These are phyloP conservation scores for Fusarium falciforme DNA, from an alignment of 2,329 filamentous ascomycete genomes.

Conservation along the genomic window DNA sequence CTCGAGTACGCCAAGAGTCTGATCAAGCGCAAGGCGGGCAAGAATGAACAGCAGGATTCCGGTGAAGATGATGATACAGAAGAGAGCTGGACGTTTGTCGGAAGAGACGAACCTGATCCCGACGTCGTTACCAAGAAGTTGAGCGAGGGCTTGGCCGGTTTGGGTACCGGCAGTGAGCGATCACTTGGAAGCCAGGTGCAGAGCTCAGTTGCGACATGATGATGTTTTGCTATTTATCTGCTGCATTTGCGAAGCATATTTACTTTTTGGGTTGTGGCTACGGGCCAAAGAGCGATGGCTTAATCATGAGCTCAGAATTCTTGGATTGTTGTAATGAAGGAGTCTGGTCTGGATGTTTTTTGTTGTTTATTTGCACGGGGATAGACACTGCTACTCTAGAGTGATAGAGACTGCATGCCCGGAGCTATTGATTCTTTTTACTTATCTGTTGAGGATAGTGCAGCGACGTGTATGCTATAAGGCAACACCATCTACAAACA, in stretches of 20 bases:
- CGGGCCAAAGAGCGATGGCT: neutral
- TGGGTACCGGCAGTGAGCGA: constrained; percentile 34
- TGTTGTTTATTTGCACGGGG: neutral
- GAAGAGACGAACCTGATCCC: constrained; percentile 62
- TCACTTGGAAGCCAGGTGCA: constrained; percentile 40
- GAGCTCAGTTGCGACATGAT: constrained; percentile 21
- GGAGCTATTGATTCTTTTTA: neutral
- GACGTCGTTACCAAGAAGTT: constrained; percentile 56
- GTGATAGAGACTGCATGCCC: constrained; percentile 35
- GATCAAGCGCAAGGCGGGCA: constrained; percentile 73
- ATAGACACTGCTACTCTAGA: constrained; percentile 40
- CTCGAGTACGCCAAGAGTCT: constrained; percentile 91
- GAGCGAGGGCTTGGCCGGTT: constrained; percentile 48
- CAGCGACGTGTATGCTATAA: neutral
- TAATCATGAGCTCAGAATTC: constrained; percentile 16
- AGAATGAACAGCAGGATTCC: constrained; percentile 56
- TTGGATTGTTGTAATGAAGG: constrained; percentile 18
- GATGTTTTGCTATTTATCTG: neutral
- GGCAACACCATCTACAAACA: neutral
- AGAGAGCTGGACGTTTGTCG: constrained; percentile 93
- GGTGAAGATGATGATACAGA: constrained; percentile 70
- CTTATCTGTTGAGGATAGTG: neutral
- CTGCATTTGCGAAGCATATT: neutral
- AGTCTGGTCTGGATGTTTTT: constrained; percentile 9
- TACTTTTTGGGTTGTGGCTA: neutral